Base-by-base conservation (phyloP, 306 rosid species). In the Carpinus fangiana region DNA sequence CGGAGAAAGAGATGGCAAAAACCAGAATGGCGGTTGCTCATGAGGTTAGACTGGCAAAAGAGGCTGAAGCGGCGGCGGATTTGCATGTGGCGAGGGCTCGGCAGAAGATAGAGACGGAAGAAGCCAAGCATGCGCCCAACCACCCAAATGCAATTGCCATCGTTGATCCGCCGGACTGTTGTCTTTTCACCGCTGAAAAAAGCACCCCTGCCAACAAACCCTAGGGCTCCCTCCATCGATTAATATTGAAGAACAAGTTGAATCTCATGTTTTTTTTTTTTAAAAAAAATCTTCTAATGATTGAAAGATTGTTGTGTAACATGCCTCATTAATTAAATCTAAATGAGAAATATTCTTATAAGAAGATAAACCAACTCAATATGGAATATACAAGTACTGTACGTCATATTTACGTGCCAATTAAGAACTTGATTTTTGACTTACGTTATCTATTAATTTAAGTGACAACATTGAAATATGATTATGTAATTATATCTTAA, bases 1-100 rank as follows among this genome's bases (percentile, higher is more conserved):
- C 81, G 0, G 94, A 84, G 87, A 93, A 91, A 74, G 90, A 89
- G 3, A 34, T 89, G 13, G 94, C 96, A 0, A 86, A 88, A 76
- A 89, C 93, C 0, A 87, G 93, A 73, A 69, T 76, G 77, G 91
- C 86, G 0, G 78, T 90, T 65, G 98, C 98, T 53, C 92, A 78
- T 8, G 96, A 93, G 82, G 84, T 91, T 38, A 90, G 95, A 67
- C 26, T 90, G 84, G 98, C 97, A 46, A 91, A 83, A 82, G 92
- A 91, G 79, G 95, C 92, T 0, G 97, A 93, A 75, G 98, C 93
- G 34, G 73, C 62, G 36, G 90, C 86, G 97, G 87, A 79, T 14
- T 3, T 87, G 20, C 97, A 93, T 59, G 89, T 83, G 16, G 78
- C 84, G 26, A 91, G 76, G 77, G 95, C 98, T 31, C 87, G 78